A percentile compares a stretch with the other conserved stretches of the same genome.
Conservation (phyloP, 2,329 filamentous ascomycete genomes). For the Spiromastix sp. region DNA sequence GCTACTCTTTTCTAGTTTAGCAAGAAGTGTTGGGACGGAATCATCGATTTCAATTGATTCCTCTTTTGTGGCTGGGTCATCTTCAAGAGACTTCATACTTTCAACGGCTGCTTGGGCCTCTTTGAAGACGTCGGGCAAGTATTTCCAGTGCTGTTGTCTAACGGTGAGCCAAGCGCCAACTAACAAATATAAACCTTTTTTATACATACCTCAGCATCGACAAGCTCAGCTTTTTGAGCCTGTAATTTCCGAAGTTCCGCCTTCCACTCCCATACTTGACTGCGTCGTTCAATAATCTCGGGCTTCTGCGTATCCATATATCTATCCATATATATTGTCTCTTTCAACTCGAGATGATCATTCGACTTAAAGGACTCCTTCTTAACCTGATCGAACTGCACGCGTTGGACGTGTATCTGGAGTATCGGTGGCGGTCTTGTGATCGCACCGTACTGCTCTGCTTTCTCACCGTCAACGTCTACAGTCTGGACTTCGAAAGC, state of each 20-base stretch:
- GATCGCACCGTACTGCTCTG: slow-evolving; percentile 60
- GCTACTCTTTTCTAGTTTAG: slow-evolving; percentile 35
- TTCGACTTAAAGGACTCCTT: slow-evolving; percentile 59
- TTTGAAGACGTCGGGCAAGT: slow-evolving; percentile 23
- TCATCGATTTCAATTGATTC: slow-evolving; percentile 35
- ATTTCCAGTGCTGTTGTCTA: slow-evolving; percentile 18
- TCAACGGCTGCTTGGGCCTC: slow-evolving; percentile 33
- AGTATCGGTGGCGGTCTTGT: slow-evolving; percentile 70
- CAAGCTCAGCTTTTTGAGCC: slow-evolving; percentile 34
- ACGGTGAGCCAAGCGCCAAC: too few species aligned
- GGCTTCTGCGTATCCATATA: slow-evolving; percentile 61
- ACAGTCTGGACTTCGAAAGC: slow-evolving; percentile 74
- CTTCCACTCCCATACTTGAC: slow-evolving; percentile 62
- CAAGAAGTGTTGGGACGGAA: slow-evolving; percentile 31
- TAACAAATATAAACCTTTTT: too few species aligned
- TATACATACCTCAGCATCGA: slow-evolving; percentile 22
- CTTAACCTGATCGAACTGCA: slow-evolving; percentile 56
- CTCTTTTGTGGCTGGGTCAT: slow-evolving; percentile 18
- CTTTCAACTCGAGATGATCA: slow-evolving; percentile 67
- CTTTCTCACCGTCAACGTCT: slow-evolving; percentile 50
- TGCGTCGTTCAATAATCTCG: slow-evolving; percentile 51
- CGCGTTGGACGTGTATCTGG: slow-evolving; percentile 80
- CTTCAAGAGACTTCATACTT: slow-evolving; percentile 30
- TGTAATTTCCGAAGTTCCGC: slow-evolving; percentile 49
- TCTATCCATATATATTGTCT: slow-evolving; percentile 75